Base-by-base conservation (phyloP, 257 asterid species). In the Capsicum pubescens region DNA sequence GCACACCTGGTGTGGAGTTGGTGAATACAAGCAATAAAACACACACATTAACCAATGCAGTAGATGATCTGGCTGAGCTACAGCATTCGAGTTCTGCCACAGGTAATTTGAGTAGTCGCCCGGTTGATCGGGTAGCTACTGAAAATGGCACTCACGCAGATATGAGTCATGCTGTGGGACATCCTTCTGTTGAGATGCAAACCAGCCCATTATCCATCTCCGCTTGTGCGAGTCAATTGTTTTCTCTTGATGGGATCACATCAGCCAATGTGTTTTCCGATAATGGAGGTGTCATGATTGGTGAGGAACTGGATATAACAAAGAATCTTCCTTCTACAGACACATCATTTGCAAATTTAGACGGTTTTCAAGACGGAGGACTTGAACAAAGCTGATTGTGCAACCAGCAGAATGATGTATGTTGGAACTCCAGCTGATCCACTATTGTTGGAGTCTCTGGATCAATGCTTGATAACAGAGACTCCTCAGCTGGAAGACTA, bases 171-270 rank as follows among this genome's bases (percentile, higher is more conserved):
- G 84, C 64, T 70, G 44, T 74, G 82, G 90, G 81, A 68, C 66
- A 70, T 77, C 72, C 89, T 74, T 72, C 86, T 86, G 87, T 79
- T 42, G 91, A 78, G 56, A 83, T 85, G 89, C 89, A 86, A 86
- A 87, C 87, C n/a, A 88, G 88, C 78, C 83, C 88, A 79, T 84
- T 87, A 58, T 83, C 88, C 78, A 79, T 83, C 46, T 58, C 79
- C 12, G 54, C 82, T 66, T 84, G 83, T 50, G 86, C 69, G 3
- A 58, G 85, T 86, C 87, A 74, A 81, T 79, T 86, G 46, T 58
- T 79, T 66, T 72, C 88, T 72, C 76, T 78, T 71, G 80, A 86
- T 60, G 87, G 48, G 66, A 81, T 74, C 57, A 21, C 86, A 68
- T 84, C 88, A 59, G 80, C 72, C 74, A 88, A 32, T 79, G 61